These are phyloP conservation scores for Asterophora parasitica DNA, from an alignment of 768 basidiomycete species.

Conservation along the genomic window DNA sequence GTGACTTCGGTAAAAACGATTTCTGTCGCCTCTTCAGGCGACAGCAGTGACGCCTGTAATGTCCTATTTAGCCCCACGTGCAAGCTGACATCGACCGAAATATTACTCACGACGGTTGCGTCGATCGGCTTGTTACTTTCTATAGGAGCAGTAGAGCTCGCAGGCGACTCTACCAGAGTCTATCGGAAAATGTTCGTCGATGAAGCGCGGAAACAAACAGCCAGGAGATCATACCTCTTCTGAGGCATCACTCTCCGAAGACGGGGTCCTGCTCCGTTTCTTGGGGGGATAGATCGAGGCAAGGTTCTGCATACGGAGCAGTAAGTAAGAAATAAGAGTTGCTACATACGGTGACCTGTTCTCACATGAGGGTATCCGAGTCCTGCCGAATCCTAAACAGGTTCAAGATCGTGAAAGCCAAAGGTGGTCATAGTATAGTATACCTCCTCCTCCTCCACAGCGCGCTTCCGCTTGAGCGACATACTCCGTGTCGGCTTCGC, in stretches of 20 bases:
- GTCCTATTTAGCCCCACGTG: too few relatives aligned
- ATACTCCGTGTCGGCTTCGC: neutral
- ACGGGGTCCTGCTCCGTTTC: constrained; percentile 40
- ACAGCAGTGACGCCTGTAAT: too few relatives aligned
- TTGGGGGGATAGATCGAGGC: constrained; percentile 40
- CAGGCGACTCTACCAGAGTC: neutral
- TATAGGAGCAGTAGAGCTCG: neutral
- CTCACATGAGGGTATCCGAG: constrained; percentile 38
- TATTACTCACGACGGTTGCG: too few relatives aligned
- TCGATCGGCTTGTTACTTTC: neutral
- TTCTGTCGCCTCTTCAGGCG: too few relatives aligned
- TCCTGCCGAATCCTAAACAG: constrained; percentile 26
- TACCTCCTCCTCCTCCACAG: constrained; percentile 19
- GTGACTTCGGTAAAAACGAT: too few relatives aligned
- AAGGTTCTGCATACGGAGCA: constrained; percentile 34
- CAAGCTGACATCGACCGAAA: too few relatives aligned
- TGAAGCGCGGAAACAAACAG: too few relatives aligned
- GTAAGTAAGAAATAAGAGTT: neutral
- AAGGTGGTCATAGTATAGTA: neutral
- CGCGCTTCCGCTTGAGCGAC: constrained; percentile 28
- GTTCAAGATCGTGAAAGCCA: neutral
- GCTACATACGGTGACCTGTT: neutral
- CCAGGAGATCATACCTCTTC: constrained; percentile 18
- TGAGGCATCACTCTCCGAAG: constrained; percentile 22
- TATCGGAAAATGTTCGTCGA: neutral